phyloP scores from a whole-genome alignment of 2,329 filamentous ascomycete species.

The Fusarium sp. region DNA sequence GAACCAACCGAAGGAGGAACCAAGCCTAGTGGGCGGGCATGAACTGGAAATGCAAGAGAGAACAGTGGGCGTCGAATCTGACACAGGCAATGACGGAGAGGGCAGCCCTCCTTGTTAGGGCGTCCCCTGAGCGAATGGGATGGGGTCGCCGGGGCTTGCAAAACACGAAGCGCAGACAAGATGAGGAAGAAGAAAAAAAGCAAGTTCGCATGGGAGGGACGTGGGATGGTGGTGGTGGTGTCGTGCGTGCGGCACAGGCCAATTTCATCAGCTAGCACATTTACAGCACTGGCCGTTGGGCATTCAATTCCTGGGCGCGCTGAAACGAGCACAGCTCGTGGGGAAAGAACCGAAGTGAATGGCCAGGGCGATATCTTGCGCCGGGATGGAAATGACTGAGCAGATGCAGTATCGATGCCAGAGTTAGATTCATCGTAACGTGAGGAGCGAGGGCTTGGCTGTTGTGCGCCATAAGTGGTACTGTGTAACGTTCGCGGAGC shows the following conservation, averaged over 20 bases:
- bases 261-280: background rate
- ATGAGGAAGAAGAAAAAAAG: slow-evolving; percentile 33
- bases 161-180: slow-evolving; percentile 15
- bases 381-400: background rate
- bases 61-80: slow-evolving; percentile 18
- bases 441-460: slow-evolving; percentile 7
- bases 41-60: slow-evolving; percentile 13
- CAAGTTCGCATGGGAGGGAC: slow-evolving; percentile 29
- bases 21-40: slow-evolving; percentile 6
- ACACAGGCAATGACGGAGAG: slow-evolving; percentile 22
- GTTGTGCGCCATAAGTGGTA: slow-evolving; percentile 17
- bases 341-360: slow-evolving; percentile 17
- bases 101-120: slow-evolving; percentile 2
- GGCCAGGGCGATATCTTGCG: slow-evolving; percentile 2
- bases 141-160: slow-evolving; percentile 13
- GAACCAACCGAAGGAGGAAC: background rate
- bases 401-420: background rate
- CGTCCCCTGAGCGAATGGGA: slow-evolving; percentile 15
- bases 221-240: slow-evolving; percentile 17
- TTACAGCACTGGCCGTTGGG: slow-evolving; percentile 3
- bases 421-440: slow-evolving; percentile 28
- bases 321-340: slow-evolving; percentile 4
- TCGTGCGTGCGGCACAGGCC: slow-evolving; percentile 21
- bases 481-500: slow-evolving; percentile 33
- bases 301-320: slow-evolving; percentile 5